Conservation (phyloP, 148 eudicot species). For the Diospyros lotus region DNA sequence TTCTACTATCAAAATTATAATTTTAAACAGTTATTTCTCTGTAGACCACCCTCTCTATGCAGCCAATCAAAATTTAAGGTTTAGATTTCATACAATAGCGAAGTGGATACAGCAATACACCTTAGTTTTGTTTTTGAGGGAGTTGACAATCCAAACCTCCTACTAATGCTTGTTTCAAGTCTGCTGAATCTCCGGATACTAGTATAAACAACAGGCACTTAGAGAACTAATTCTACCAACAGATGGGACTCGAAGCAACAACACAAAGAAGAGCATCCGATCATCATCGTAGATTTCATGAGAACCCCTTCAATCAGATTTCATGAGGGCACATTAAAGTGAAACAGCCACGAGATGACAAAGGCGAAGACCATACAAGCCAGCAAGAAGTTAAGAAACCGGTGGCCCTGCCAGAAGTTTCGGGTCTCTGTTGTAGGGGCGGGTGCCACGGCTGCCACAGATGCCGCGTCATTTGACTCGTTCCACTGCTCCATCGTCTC, state of each 20-base stretch:
- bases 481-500: conserved; percentile 56
- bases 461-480: conserved; percentile 43
- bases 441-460: conserved; percentile 25
- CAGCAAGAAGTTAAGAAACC: conserved; percentile 73
- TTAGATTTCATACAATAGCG: not conserved
- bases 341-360: conserved; percentile 93
- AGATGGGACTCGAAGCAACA: conserved; percentile 1
- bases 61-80: too few relatives aligned
- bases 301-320: conserved; percentile 20
- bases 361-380: conserved; percentile 95
- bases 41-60: too few relatives aligned
- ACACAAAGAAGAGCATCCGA: not conserved
- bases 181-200: conserved; percentile 3
- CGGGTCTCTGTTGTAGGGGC: conserved; percentile 39
- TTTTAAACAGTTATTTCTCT: too few relatives aligned
- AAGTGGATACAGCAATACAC: not conserved
- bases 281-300: not conserved
- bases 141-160: too few relatives aligned
- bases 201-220: conserved; percentile 2
- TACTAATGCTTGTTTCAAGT: not conserved
- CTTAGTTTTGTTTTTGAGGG: too few relatives aligned
- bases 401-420: conserved; percentile 81
- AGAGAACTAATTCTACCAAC: not conserved
- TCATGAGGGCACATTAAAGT: conserved; percentile 72
- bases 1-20: too few relatives aligned